Evolutionary conservation across 257 asterid species (phyloP), one percentile per base, ranked within the genome.

Genomic region (Fraxinus pennsylvanica): DNA sequence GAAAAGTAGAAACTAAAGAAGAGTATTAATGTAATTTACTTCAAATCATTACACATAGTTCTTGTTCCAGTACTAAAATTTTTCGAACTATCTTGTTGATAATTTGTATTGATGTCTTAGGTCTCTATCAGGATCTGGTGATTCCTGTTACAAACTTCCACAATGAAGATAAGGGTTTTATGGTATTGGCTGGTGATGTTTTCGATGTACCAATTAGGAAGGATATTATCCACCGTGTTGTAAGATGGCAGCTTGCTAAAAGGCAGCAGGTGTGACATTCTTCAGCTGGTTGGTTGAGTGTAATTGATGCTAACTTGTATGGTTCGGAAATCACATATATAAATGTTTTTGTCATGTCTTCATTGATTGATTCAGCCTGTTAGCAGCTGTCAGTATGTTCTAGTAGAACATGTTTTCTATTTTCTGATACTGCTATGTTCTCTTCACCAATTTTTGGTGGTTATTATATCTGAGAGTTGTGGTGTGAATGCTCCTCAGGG

Each of bases 231-330:
- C 99, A 95, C 63, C 98, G 96, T 77, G 99, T 95, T 65, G 98
- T 93, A n/a, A 91, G 98, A 82, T 94, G 97, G 97, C 98, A 94
- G 91, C 97, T 92, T 73, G 98, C 98, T 29, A 94, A 94, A 83
- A 83, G 93, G 59, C 98, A 87, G 80, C 98, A 95, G 96, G 99
- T 92, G n/a, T 13, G 61, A 41, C 9, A 8, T 27, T 67, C 29
- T 77, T 74, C 41, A 27, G 39, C 74, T 73, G 73, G 78, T 74
- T 81, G 74, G 14, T 75, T 72, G 67, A 54, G 19, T 12, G 75
- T 21, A 39, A 4, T 38, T 22, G 13, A 36, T 36, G 50, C 36
- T 39, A 5, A 21, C 59, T 22, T 71, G 4, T 41, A 6, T 71
- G 10, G 1, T 5, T 71, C 1, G 21, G 75, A 71, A 71, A 71